These are phyloP conservation scores for Euphorbia schlechtendalii DNA, from an alignment of 441 rosid genomes.

Conservation along the genomic window DNA sequence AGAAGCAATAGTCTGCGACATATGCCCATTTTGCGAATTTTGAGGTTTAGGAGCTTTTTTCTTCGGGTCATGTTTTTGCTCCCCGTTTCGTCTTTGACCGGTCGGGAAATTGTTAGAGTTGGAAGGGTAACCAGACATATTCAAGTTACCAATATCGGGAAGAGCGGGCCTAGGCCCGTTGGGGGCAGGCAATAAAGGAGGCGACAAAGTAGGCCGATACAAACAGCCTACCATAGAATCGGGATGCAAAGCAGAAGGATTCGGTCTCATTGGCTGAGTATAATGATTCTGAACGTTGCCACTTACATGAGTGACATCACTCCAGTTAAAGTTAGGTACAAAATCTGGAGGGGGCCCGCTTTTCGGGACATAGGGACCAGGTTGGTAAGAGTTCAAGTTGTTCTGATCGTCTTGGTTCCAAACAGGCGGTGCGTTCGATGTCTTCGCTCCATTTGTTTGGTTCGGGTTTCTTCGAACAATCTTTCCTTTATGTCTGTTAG, in stretches of 20 bases:
- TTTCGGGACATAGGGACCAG: slow-evolving; percentile 19
- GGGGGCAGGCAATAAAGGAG: neutral
- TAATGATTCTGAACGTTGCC: slow-evolving; percentile 20
- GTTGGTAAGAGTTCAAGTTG: slow-evolving; percentile 17
- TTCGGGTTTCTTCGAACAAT: slow-evolving; percentile 8
- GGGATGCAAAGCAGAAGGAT: slow-evolving; percentile 19
- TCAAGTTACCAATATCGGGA: slow-evolving; percentile 23
- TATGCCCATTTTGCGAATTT: slow-evolving; percentile 22
- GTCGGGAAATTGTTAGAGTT: slow-evolving; percentile 20
- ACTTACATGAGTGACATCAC: slow-evolving; percentile 18
- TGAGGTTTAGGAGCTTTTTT: slow-evolving; percentile 16
- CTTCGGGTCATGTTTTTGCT: slow-evolving; percentile 19
- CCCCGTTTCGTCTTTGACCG: slow-evolving; percentile 23
- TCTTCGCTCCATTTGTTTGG: slow-evolving; percentile 20
- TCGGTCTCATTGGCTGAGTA: slow-evolving; percentile 22
- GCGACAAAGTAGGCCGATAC: neutral
- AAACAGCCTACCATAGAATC: no score
- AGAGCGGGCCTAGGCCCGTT: slow-evolving; percentile 2
- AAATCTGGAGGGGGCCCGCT: slow-evolving; percentile 22
- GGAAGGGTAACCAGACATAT: slow-evolving; percentile 16
- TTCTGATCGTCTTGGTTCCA: slow-evolving; percentile 24
- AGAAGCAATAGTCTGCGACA: slow-evolving; percentile 4
- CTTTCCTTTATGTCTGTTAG: slow-evolving; percentile 23
- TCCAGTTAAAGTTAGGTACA: slow-evolving; percentile 18
- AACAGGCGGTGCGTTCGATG: slow-evolving; percentile 7